Evolutionary conservation across 495 filamentous ascomycete genomes (phyloP), one percentile per base, ranked within the genome.

Genomic region (Aspergillus kassunensis): DNA sequence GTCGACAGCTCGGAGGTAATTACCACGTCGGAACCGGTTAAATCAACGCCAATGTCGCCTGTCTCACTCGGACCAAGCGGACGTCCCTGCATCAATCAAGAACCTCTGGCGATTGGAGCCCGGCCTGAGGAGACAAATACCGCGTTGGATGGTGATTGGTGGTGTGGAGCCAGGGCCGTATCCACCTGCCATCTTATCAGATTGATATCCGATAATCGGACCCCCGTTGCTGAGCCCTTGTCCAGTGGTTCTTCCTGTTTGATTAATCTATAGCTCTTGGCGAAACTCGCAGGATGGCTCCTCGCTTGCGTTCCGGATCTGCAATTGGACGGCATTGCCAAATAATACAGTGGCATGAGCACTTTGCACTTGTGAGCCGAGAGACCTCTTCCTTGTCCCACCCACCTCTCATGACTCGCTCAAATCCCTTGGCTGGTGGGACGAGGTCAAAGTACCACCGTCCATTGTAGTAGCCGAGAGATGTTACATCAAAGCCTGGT

Each of bases 181-280:
- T 41, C 54, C 54, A 56, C 53, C 18, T 21, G n/a, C 43, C 54
- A 56, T 56, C 54, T 56, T 56, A 56, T 56, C 54, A 48, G 48
- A 52, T 52, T 52, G 48, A 56, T 56, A 47, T 40, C 43, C 49
- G 36, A 47, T 9, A 1, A n/a, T 19, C 37, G 37, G 24, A 39
- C 23, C 4, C 19, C 36, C 34, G 20, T 7, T n/a, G 11, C 30
- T 4, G 19, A 19, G 16, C 19, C 10, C 6, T 20, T 27, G 25
- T 56, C 47, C 53, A 55, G 45, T 37, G 23, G 47, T 46, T 45
- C 47, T 50, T 41, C 34, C 34, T 18, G n/a, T 18, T 29, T 2
- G 35, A 41, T 48, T 52, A 21, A 56, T 56, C 15, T 56, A 56
- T 48, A 21, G 9, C 18, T 33, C 54, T 56, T 56, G 54, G 54